Conservation (phyloP, 805 yeast genomes). For the Candida manassasensis region DNA sequence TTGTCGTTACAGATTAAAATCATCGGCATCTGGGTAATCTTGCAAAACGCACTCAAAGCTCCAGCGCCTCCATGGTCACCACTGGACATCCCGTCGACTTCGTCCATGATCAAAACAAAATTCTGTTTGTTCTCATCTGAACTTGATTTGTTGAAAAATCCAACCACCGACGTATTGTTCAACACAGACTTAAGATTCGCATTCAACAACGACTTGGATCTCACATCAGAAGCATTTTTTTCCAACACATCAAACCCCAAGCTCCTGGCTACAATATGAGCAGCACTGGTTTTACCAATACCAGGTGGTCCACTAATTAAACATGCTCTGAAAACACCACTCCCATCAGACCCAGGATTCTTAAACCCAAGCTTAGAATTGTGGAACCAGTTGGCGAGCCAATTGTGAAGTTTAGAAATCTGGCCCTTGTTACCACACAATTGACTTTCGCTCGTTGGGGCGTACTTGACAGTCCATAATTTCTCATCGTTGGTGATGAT, state of each 20-base stretch:
- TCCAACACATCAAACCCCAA: constrained; percentile 72
- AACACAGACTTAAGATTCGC: constrained; percentile 64
- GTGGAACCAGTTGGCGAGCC: constrained; percentile 77
- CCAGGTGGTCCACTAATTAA: constrained; percentile 87
- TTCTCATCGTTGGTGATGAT: constrained; percentile 52
- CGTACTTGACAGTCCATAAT: constrained; percentile 91
- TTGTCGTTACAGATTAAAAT: constrained; percentile 92
- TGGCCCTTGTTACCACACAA: constrained; percentile 88
- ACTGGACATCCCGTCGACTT: constrained; percentile 98
- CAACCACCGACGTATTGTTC: constrained; percentile 77
- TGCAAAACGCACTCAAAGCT: constrained; percentile 81
- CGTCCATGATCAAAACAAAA: constrained; percentile 92
- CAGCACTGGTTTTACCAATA: constrained; percentile 79
- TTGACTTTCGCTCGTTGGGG: constrained; percentile 71
- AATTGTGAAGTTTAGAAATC: constrained; percentile 57
- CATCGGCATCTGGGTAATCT: constrained; percentile 82
- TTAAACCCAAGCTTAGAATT: constrained; percentile 53
- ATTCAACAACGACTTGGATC: constrained; percentile 76
- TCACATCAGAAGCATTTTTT: constrained; percentile 82
- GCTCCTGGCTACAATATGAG: constrained; percentile 65
- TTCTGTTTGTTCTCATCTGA: constrained; percentile 44
- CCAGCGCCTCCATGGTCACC: constrained; percentile 99
- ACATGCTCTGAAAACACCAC: constrained; percentile 75
- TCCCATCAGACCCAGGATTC: constrained; percentile 59
- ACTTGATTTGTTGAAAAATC: constrained; percentile 52